Percentiles rank a stretch among this genome's conserved stretches.
phyloP scores from a whole-genome alignment of 2,329 filamentous ascomycete species.

The Scytalidium sp. region DNA sequence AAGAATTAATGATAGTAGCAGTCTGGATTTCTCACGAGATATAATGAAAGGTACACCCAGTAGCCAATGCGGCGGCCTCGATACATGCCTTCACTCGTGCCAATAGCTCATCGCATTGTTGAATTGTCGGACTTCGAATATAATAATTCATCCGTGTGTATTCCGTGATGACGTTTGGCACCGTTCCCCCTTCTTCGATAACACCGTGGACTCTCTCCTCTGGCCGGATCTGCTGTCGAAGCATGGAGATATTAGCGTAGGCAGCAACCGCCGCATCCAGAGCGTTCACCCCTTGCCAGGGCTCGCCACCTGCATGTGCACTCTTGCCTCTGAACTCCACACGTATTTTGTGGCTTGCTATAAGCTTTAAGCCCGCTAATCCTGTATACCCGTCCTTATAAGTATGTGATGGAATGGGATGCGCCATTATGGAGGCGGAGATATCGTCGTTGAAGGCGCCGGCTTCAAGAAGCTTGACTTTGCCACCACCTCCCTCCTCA shows the following conservation, averaged over 20 bases:
- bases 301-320: constrained; percentile 35
- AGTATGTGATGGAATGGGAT: constrained; percentile 13
- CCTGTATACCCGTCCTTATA: constrained; percentile 38
- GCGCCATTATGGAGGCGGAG: constrained; percentile 37
- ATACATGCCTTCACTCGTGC: constrained; percentile 4
- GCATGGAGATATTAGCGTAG: constrained; percentile 30
- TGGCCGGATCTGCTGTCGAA: constrained; percentile 27
- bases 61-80: constrained; percentile 6
- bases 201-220: constrained; percentile 33
- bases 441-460: constrained; percentile 37
- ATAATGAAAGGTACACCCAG: constrained; percentile 9
- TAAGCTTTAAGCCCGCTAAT: constrained; percentile 32
- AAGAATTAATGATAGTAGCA: neutral
- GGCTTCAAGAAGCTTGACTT: constrained; percentile 39
- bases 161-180: constrained; percentile 36
- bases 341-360: constrained; percentile 11
- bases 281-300: constrained; percentile 37
- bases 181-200: constrained; percentile 34
- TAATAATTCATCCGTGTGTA: constrained; percentile 9
- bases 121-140: neutral
- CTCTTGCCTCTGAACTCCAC: constrained; percentile 23
- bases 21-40: neutral
- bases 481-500: constrained; percentile 31
- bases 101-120: neutral
- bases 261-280: constrained; percentile 34